Conservation (phyloP, 1,284 basidiomycete genomes). For the Pseudozyma sp. region DNA sequence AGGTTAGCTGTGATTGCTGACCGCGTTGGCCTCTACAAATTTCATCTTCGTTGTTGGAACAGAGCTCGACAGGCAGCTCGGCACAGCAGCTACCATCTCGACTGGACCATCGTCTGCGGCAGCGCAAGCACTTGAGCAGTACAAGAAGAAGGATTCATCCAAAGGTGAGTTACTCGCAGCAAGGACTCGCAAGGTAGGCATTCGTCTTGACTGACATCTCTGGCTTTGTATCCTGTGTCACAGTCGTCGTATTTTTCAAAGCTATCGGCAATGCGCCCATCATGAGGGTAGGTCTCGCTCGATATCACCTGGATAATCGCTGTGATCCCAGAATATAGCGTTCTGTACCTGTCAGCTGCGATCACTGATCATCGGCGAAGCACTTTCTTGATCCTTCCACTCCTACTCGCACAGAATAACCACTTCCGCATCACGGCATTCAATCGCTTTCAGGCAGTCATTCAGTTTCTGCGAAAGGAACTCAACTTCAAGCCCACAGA, state of each 20-base stretch:
- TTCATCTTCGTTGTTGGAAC: background rate
- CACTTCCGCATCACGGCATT: slow-evolving; percentile 96
- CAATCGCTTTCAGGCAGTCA: slow-evolving; percentile 94
- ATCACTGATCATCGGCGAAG: too few species aligned
- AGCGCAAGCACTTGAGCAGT: slow-evolving; percentile 58
- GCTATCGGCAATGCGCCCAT: slow-evolving; percentile 98
- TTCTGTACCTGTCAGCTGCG: too few species aligned
- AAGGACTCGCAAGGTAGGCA: background rate
- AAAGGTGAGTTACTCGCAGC: slow-evolving; percentile 48
- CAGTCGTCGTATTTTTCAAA: slow-evolving; percentile 96
- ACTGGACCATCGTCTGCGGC: slow-evolving; percentile 27
- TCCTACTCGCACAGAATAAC: slow-evolving; percentile 73
- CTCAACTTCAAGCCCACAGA: slow-evolving; percentile 88
- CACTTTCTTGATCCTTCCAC: too few species aligned
- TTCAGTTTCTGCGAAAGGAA: slow-evolving; percentile 90
- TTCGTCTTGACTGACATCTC: background rate
- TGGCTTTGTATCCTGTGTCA: background rate
- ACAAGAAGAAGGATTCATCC: slow-evolving; percentile 63
- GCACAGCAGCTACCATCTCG: slow-evolving; percentile 24
- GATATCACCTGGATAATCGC: too few species aligned
- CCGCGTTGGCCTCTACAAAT: background rate
- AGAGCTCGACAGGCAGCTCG: slow-evolving; percentile 43
- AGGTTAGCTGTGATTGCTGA: background rate
- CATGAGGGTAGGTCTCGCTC: slow-evolving; percentile 77
- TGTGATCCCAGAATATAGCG: too few species aligned